Conservation (phyloP, 2,329 filamentous ascomycete species). For the Diaporthe destruens region DNA sequence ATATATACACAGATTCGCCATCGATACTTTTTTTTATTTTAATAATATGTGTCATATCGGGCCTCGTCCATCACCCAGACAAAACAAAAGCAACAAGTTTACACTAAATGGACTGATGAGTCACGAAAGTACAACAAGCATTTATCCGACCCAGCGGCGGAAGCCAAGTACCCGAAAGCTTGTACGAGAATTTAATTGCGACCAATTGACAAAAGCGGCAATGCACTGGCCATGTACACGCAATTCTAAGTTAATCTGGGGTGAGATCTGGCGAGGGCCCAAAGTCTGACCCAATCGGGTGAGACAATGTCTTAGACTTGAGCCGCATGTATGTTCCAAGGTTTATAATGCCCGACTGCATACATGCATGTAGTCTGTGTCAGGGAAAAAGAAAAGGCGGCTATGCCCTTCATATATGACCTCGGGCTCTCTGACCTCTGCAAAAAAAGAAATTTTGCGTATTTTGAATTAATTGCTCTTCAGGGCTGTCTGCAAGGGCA, state of each 20-base stretch:
- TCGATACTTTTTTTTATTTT: no score
- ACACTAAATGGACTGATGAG: neutral
- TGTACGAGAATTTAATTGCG: neutral
- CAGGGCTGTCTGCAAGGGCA: neutral
- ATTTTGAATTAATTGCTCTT: no score
- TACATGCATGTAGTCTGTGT: neutral
- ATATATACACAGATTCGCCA: no score
- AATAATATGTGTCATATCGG: neutral
- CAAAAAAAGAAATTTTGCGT: no score
- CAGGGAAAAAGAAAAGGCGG: neutral
- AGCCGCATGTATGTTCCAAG: neutral
- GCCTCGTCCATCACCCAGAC: neutral
- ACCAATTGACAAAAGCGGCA: neutral
- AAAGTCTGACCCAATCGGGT: slow-evolving; percentile 5
- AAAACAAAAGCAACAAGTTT: neutral
- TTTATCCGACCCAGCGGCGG: neutral
- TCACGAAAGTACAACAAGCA: neutral
- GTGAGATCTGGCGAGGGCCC: neutral
- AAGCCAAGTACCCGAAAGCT: no score
- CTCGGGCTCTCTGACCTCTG: neutral
- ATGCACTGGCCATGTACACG: neutral
- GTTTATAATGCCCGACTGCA: slow-evolving; percentile 1
- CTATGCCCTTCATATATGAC: neutral
- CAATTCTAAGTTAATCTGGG: slow-evolving; percentile 5
- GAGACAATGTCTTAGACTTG: neutral